Evolutionary conservation across 805 yeast species (phyloP).

Genomic region (Debaryomyces prosopidis): DNA sequence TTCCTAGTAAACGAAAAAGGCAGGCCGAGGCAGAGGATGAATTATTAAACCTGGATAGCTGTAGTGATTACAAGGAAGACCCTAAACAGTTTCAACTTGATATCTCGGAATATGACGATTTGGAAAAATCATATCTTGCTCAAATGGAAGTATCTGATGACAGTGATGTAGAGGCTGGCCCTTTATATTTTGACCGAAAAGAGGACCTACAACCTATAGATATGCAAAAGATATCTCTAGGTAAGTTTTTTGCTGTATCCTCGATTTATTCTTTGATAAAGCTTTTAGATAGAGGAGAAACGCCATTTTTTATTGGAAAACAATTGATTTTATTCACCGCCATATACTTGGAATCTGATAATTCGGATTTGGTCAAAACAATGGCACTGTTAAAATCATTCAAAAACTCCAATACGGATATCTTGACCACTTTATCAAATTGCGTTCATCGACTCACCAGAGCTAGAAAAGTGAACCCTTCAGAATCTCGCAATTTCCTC

Average conservation of each 20-base stretch:
- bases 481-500: neutral
- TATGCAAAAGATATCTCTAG: slow-evolving; percentile 3
- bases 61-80: too few relatives aligned
- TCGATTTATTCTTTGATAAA: slow-evolving; percentile 16
- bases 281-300: slow-evolving; percentile 28
- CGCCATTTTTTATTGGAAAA: slow-evolving; percentile 24
- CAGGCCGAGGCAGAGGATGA: too few relatives aligned
- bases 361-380: slow-evolving; percentile 12
- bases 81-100: too few relatives aligned
- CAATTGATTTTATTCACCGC: slow-evolving; percentile 23
- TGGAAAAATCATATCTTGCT: slow-evolving; percentile 12
- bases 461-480: slow-evolving; percentile 1
- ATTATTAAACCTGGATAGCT: too few relatives aligned
- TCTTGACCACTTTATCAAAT: slow-evolving; percentile 15
- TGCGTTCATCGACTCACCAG: slow-evolving; percentile 23
- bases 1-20: too few relatives aligned
- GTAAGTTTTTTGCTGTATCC: slow-evolving; percentile 11
- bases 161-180: slow-evolving; percentile 16
- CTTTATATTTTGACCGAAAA: slow-evolving; percentile 13
- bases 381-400: slow-evolving; percentile 21
- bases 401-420: slow-evolving; percentile 16
- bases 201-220: slow-evolving; percentile 1
- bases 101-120: neutral
- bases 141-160: slow-evolving; percentile 33
- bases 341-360: slow-evolving; percentile 15